Conservation (phyloP, 306 rosid species). For the Amphicarpaea edgeworthii region DNA sequence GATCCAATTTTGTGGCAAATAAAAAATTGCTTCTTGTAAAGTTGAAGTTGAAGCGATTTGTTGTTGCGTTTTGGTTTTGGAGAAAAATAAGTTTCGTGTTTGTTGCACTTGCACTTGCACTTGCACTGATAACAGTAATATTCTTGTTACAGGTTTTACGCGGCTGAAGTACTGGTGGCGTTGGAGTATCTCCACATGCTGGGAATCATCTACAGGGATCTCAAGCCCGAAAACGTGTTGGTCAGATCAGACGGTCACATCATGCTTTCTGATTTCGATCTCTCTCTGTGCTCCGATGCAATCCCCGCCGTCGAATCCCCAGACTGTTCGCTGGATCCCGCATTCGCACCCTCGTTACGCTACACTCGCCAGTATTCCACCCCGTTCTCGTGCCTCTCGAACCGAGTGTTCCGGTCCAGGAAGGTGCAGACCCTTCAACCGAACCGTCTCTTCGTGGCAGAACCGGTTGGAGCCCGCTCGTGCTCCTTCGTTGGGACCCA, state of each 20-base stretch:
- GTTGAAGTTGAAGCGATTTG: neutral
- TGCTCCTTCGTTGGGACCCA: conserved; percentile 95
- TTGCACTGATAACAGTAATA: neutral
- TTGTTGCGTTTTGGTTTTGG: neutral
- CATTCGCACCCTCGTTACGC: conserved; percentile 29
- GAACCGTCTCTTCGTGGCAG: conserved; percentile 90
- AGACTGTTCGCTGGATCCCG: conserved; percentile 45
- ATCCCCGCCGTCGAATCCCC: conserved; percentile 90
- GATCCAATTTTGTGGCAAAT: too few relatives aligned
- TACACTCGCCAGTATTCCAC: conserved; percentile 48
- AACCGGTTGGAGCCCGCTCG: conserved; percentile 85
- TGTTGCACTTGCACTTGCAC: too few relatives aligned
- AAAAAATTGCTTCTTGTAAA: neutral
- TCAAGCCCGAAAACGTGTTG: conserved; percentile 94
- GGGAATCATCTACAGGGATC: conserved; percentile 95
- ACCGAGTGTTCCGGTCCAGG: conserved; percentile 75
- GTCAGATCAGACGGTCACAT: conserved; percentile 99
- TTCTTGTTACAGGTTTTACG: conserved; percentile 74
- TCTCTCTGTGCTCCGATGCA: conserved; percentile 79
- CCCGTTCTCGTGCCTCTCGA: conserved; percentile 68
- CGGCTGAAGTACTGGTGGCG: conserved; percentile 93
- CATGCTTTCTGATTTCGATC: conserved; percentile 98
- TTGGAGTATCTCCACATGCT: conserved; percentile 97
- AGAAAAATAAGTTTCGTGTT: neutral
- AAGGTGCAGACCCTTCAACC: conserved; percentile 67